Base-by-base conservation (phyloP, 169 alveolate genomes). In the Plasmodium knowlesi region DNA sequence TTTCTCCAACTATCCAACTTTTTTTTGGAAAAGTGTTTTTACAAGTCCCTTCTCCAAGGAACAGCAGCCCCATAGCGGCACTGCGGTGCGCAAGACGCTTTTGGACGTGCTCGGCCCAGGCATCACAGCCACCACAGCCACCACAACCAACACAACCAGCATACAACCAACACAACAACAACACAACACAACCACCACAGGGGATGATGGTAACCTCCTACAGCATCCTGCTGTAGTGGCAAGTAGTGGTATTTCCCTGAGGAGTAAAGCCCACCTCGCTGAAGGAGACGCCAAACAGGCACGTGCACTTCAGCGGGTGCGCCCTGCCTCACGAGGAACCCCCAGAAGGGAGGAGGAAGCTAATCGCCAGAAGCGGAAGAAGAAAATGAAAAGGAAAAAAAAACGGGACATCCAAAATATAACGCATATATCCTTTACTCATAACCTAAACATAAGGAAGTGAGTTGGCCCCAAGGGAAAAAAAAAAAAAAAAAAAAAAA, bases 381-480 rank as follows among this genome's bases (percentile, higher is more conserved):
- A 39, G 57, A 80, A 80, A 46, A 22, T 25, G 34, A 80, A 80
- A n/a, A 37, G 57, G 57, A 80, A 34, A 32, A 54, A 83, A 37
- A 83, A 83, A 34, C n/a, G 28, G 25, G 70, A 32, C 28, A 32
- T 57, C 2, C 86, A 76, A 25, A 73, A 86, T n/a, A 74, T 86
- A 74, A 86, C 93, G 16, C 93, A 54, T 22, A 86, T 86, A 76
- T 86, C 93, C 16, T 86, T 86, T 76, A 86, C 93, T 6, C 92
- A 82, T 61, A 83, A 82, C 25, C 57, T 90, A 82, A 90, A 61
- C 30, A 90, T 90, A 43, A 28, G 71, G 32, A 22, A 80, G 72
- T 76, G 43, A 88, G 16, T 34, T 37, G 37, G 43, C 32, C 9
- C 25, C 9, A 19, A 14, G 46, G 14, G 30, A 71, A 72, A 19